Conservation (phyloP, 768 basidiomycete genomes). For the Pulveroboletus ravenelii region DNA sequence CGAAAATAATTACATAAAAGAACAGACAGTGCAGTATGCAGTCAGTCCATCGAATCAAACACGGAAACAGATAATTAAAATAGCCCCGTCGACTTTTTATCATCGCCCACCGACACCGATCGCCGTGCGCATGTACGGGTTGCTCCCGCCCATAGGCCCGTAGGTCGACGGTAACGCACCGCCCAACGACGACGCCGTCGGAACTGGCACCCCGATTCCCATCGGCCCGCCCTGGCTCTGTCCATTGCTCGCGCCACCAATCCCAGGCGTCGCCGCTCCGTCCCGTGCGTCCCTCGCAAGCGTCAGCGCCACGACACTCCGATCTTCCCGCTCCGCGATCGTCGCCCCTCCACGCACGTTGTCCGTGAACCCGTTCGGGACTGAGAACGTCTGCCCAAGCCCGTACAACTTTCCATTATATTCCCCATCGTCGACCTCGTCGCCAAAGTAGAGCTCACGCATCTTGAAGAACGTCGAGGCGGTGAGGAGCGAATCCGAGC, state of each 20-base stretch:
- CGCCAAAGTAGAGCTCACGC: constrained; percentile 86
- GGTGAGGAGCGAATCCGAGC: constrained; percentile 94
- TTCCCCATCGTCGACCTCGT: constrained; percentile 78
- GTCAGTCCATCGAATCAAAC: constrained; percentile 17
- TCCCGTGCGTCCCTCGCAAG: constrained; percentile 28
- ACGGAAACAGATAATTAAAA: constrained; percentile 15
- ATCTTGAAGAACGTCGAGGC: constrained; percentile 96
- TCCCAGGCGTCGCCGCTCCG: constrained; percentile 38
- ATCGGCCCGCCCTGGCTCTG: constrained; percentile 41
- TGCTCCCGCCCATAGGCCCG: constrained; percentile 53
- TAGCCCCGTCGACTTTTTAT: background rate
- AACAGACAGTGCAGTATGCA: constrained; percentile 5
- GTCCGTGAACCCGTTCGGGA: constrained; percentile 62
- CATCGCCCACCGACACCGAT: constrained; percentile 51
- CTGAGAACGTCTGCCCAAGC: constrained; percentile 72
- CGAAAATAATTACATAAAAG: constrained; percentile 31
- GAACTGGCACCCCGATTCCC: constrained; percentile 42
- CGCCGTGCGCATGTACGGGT: constrained; percentile 61
- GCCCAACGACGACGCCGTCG: constrained; percentile 34
- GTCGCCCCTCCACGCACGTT: constrained; percentile 67
- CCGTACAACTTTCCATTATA: constrained; percentile 83
- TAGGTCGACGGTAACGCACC: constrained; percentile 48
- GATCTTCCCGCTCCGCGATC: constrained; percentile 78
- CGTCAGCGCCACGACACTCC: constrained; percentile 35
- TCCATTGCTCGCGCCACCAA: constrained; percentile 14